Percentiles rank a stretch among this genome's conserved stretches.
Conservation (phyloP, 164 flowering plant species). For the Vitis cinerea region DNA sequence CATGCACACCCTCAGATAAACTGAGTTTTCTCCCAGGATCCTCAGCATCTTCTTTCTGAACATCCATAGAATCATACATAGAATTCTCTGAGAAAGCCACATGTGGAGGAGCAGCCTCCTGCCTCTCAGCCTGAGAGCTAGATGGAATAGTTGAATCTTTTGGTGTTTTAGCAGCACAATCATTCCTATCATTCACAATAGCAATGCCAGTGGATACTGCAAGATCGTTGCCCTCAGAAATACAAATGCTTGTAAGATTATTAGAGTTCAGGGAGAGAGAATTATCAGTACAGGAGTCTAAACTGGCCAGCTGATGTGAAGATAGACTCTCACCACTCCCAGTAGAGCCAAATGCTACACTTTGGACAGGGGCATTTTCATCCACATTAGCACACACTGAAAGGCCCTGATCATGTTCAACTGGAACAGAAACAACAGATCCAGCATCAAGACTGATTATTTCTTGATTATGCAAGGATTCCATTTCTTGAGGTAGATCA, state of each 20-base stretch:
- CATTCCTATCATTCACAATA: conserved; percentile 1
- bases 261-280: not conserved
- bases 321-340: conserved; percentile 8
- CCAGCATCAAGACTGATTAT: not conserved
- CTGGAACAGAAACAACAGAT: conserved; percentile 2
- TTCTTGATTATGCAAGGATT: conserved; percentile 10
- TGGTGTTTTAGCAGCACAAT: conserved; percentile 8
- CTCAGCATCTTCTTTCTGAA: conserved; percentile 3
- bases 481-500: conserved; percentile 8
- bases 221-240: not conserved
- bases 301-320: conserved; percentile 1
- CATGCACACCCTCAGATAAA: not conserved
- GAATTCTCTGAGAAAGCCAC: conserved; percentile 2
- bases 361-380: conserved; percentile 5
- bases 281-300: conserved; percentile 2
- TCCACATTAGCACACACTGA: conserved; percentile 10
- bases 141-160: not conserved
- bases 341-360: not conserved
- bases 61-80: not conserved
- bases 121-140: conserved; percentile 8
- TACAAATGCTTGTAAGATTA: not conserved
- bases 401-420: conserved; percentile 6
- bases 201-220: not conserved
- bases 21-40: not conserved
- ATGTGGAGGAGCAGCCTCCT: not conserved